Evolutionary conservation across 208 protist species (phyloP).

Genomic region (Trypanosoma conorhini): DNA sequence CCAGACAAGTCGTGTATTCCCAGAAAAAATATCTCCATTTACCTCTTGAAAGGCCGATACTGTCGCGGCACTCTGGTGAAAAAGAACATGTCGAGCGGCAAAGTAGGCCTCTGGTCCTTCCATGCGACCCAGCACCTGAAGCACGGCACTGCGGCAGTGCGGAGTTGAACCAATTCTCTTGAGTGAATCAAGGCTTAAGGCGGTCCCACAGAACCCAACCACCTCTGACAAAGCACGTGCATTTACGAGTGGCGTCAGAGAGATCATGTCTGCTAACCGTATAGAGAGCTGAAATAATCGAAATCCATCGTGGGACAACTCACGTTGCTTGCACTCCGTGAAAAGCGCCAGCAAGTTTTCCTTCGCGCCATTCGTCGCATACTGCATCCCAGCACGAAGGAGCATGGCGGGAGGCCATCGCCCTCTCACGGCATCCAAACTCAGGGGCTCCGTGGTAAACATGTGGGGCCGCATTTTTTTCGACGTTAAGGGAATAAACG

Average conservation of each 20-base stretch:
- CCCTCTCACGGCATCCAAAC: background rate
- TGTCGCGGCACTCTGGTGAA: constrained; percentile 26
- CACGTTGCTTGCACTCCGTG: constrained; percentile 4
- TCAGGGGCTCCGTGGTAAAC: constrained; percentile 6
- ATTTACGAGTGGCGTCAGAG: constrained; percentile 12
- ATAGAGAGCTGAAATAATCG: constrained; percentile 33
- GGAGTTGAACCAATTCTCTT: constrained; percentile 25
- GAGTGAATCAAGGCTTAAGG: constrained; percentile 27
- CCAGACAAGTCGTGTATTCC: constrained; percentile 46
- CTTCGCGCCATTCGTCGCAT: constrained; percentile 14
- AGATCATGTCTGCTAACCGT: constrained; percentile 27
- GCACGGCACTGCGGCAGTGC: constrained; percentile 22
- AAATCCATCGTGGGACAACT: constrained; percentile 18
- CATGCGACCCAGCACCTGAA: constrained; percentile 47
- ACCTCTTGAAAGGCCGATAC: constrained; percentile 42
- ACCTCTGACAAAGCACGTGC: constrained; percentile 14
- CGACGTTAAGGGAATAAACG: constrained; percentile 17
- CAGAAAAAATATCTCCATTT: constrained; percentile 65
- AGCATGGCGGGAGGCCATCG: constrained; percentile 6
- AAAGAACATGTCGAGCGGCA: constrained; percentile 45
- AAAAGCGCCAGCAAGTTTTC: constrained; percentile 15
- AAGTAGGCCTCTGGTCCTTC: constrained; percentile 55
- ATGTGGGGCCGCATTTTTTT: constrained; percentile 10
- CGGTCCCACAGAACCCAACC: constrained; percentile 27
- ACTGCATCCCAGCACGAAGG: constrained; percentile 14